Evolutionary conservation across 2,329 filamentous ascomycete species (phyloP).

Genomic region (Teratosphaeria viscida): DNA sequence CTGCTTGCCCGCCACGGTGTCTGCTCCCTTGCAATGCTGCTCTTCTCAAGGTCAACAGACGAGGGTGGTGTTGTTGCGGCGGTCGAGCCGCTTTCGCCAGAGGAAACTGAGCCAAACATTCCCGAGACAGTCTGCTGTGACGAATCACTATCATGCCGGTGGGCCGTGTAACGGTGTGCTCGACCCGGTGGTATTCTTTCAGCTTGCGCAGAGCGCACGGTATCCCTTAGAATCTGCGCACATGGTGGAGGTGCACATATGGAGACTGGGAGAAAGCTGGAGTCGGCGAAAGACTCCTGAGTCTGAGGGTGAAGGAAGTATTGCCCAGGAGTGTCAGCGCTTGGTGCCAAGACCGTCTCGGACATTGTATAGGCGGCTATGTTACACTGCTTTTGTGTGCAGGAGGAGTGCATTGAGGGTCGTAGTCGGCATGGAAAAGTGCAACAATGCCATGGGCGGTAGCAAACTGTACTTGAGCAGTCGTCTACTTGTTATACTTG

Average conservation of each 20-base stretch:
- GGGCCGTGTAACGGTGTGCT: not conserved
- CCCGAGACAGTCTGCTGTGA: constrained; percentile 3
- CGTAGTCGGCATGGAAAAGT: not conserved
- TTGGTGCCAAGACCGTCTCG: constrained; percentile 13
- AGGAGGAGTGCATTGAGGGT: not conserved
- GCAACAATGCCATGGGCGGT: not conserved
- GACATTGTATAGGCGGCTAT: constrained; percentile 6
- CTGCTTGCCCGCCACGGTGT: constrained; percentile 1
- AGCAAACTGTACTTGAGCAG: not conserved
- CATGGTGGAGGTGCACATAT: constrained; percentile 10
- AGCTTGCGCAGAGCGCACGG: not conserved
- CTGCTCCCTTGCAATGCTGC: constrained; percentile 7
- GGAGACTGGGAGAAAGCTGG: constrained; percentile 5
- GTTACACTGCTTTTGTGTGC: not conserved
- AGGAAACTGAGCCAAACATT: constrained; percentile 18
- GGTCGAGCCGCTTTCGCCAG: constrained; percentile 11
- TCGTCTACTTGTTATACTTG: not conserved
- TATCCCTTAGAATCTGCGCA: constrained; percentile 5
- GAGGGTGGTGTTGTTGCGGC: constrained; percentile 15
- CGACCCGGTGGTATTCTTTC: not conserved
- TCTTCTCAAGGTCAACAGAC: constrained; percentile 24
- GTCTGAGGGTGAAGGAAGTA: not conserved
- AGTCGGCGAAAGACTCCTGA: constrained; percentile 8
- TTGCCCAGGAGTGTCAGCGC: constrained; percentile 4
- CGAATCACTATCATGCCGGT: constrained; percentile 3